Conservation (phyloP, 305 asterid species). For the Fraxinus xanthoxyloides region DNA sequence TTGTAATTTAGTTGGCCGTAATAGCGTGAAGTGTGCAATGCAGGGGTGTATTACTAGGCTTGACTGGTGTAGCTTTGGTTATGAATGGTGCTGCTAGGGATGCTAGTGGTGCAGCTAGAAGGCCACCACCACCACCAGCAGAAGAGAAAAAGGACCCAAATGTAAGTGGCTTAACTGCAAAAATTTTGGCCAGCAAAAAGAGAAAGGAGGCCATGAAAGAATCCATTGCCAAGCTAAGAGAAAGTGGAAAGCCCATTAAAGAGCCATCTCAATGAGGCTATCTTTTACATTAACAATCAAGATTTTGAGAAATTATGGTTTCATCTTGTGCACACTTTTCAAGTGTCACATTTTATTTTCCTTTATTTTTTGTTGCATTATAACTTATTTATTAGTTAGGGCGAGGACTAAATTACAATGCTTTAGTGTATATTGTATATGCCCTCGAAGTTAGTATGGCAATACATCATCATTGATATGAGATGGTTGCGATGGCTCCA, state of each 20-base stretch:
- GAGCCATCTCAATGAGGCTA: conserved; percentile 30
- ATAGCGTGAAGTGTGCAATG: conserved; percentile 10
- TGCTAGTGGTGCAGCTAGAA: conserved; percentile 60
- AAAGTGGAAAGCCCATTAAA: conserved; percentile 49
- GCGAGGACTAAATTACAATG: not conserved
- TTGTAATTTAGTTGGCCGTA: not conserved
- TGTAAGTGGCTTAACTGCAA: conserved; percentile 60
- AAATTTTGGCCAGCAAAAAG: conserved; percentile 78
- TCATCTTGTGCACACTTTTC: not conserved
- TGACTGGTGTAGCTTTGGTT: conserved; percentile 43
- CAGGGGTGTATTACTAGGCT: conserved; percentile 59
- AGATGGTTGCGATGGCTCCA: not conserved
- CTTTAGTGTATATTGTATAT: not conserved
- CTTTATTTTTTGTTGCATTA: not conserved
- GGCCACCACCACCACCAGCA: conserved; percentile 82
- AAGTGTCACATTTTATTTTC: not conserved
- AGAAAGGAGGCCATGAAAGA: conserved; percentile 89
- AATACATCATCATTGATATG: not conserved
- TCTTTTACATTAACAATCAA: not conserved
- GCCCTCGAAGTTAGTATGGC: not conserved
- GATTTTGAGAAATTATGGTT: not conserved
- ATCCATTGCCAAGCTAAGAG: conserved; percentile 50
- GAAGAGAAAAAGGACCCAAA: conserved; percentile 77
- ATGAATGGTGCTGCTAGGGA: conserved; percentile 28
- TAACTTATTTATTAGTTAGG: not conserved